phyloP scores from a whole-genome alignment of 1,284 basidiomycete genomes.

The Ganoderma lingzhi region DNA sequence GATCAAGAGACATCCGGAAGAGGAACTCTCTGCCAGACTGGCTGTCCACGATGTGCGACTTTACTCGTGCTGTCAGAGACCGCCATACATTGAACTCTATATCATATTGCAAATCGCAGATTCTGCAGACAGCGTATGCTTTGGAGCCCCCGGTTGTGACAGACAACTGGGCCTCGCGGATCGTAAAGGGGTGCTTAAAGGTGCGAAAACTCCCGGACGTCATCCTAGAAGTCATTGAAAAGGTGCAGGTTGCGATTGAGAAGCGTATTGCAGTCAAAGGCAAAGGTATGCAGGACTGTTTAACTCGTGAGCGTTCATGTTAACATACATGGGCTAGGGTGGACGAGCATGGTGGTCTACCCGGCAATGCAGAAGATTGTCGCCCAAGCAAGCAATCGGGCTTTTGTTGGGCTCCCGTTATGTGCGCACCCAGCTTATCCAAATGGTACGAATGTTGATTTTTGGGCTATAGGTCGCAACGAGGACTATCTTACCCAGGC shows the following conservation, averaged over 20 bases:
- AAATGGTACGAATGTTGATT: neutral
- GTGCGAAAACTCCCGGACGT: neutral
- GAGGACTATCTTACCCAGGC: slow-evolving; percentile 24
- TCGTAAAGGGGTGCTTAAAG: neutral
- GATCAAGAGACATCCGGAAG: neutral
- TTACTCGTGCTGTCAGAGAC: slow-evolving; percentile 16
- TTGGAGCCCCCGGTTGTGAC: neutral
- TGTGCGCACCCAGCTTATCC: slow-evolving; percentile 38
- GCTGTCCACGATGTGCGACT: neutral
- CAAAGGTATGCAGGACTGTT: neutral
- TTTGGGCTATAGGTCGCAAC: slow-evolving; percentile 15
- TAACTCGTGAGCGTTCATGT: neutral
- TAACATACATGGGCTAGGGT: slow-evolving; percentile 11
- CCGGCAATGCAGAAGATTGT: slow-evolving; percentile 18
- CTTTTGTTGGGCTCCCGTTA: slow-evolving; percentile 52
- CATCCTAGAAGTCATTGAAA: neutral
- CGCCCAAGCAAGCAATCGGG: slow-evolving; percentile 46
- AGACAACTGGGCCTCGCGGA: neutral
- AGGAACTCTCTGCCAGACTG: neutral
- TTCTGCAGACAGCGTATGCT: neutral
- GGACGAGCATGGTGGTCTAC: slow-evolving; percentile 11
- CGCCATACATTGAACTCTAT: neutral
- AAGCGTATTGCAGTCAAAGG: slow-evolving; percentile 16
- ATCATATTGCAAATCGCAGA: neutral
- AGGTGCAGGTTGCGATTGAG: neutral